Base-by-base conservation (phyloP, 2,329 filamentous ascomycete genomes). In the Balansia obtecta region DNA sequence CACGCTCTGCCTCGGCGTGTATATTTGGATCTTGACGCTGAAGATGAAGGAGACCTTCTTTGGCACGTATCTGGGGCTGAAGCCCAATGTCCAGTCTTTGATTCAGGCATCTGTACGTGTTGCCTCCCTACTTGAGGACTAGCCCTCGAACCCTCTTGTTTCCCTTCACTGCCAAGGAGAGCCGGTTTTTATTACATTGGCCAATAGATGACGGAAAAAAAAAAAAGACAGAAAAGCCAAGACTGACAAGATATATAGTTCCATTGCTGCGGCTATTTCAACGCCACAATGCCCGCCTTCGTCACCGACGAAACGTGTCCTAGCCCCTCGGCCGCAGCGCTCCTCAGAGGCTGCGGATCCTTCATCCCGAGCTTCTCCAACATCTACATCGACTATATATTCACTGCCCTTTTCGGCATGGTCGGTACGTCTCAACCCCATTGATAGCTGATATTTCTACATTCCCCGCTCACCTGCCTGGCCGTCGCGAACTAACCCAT, bases 401-500 rank as follows among this genome's bases (percentile, higher is more conserved):
- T 91, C 65, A 93, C 87, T 1, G 80, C 80, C 22, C 74, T 85
- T 50, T 93, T 93, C 63, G 87, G 85, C 54, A 81, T 91, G 64
- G 86, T 90, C 54, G 86, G 80, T 70, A 64, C 58, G 67, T 69
- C 27, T 7, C 27, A 27, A 27, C 13, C 32, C 6, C 16, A 22
- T 34, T 15, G 22, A 13, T 18, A n/a, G 20, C 16, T 34, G 3
- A 2, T 10, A 8, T 3, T 12, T 32, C 27, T n/a, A 22, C 34
- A 4, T 10, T 18, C 15, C 9, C 16, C n/a, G 41, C 30, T 15
- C 52, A 56, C 49, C 56, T 8, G 12, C 3, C 22, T 12, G 18
- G 22, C 9, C 18, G 38, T 40, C 38, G n/a, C n/a, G 8, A 16
- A 40, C 3, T 54, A 77, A 47, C 3, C 2, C 8, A 27, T 13